A percentile compares a stretch with the other conserved stretches of the same genome.
Conservation (phyloP, 148 eudicot species). For the Agrostemma githago region DNA sequence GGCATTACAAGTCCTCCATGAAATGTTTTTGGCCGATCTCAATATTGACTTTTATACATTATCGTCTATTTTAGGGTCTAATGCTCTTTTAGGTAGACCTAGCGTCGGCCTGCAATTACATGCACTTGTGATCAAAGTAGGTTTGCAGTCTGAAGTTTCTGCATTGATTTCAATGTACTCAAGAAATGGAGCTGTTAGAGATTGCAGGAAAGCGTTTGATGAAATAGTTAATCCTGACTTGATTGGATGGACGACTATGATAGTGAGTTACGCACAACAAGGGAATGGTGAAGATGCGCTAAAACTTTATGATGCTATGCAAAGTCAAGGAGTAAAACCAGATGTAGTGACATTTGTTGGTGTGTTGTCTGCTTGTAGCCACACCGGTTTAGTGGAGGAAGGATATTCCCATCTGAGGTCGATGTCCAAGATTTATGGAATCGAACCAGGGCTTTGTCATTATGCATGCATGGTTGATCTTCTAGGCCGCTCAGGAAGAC, state of each 20-base stretch:
- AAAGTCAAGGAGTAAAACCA: conserved; percentile 50
- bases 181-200: conserved; percentile 53
- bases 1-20: conserved; percentile 49
- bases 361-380: conserved; percentile 91
- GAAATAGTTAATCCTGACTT: conserved; percentile 56
- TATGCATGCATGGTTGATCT: conserved; percentile 89
- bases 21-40: conserved; percentile 38
- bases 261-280: conserved; percentile 66
- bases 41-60: conserved; percentile 50
- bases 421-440: conserved; percentile 57
- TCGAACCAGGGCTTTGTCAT: conserved; percentile 60
- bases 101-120: conserved; percentile 57
- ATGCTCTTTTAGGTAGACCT: conserved; percentile 32
- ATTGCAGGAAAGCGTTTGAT: conserved; percentile 55
- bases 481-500: conserved; percentile 78
- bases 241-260: conserved; percentile 74
- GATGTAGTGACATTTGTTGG: conserved; percentile 84
- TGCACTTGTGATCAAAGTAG: conserved; percentile 40
- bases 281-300: conserved; percentile 72
- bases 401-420: conserved; percentile 68
- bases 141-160: conserved; percentile 56
- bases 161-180: conserved; percentile 74
- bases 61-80: conserved; percentile 58
- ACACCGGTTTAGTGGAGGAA: conserved; percentile 72
- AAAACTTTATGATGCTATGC: conserved; percentile 55